These are phyloP conservation scores for Tarenaya hassleriana DNA, from an alignment of 345 rosid genomes.

Conservation along the genomic window DNA sequence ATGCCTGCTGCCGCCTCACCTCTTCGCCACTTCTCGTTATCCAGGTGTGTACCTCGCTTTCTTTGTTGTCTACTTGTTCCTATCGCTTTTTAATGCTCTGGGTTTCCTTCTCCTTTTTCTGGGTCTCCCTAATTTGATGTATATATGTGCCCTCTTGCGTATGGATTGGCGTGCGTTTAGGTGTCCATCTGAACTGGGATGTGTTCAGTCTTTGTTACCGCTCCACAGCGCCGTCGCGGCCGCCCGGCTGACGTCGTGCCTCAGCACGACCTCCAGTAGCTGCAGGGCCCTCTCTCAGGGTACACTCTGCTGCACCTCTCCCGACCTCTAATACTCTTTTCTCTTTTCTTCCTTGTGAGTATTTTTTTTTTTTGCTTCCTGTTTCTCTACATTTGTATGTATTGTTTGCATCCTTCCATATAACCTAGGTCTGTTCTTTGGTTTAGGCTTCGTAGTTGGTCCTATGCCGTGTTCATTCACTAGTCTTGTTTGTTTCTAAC, in stretches of 20 bases:
- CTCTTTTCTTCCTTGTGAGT: too few species aligned
- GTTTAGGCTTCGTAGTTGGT: too few species aligned
- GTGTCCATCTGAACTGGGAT: constrained; percentile 66
- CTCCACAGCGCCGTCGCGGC: constrained; percentile 83
- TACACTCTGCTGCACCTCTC: constrained; percentile 97
- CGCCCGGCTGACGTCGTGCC: constrained; percentile 82
- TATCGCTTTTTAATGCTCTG: too few species aligned
- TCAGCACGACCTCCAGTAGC: constrained; percentile 78
- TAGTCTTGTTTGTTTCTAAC: too few species aligned
- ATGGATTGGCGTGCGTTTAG: too few species aligned
- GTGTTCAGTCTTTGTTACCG: constrained; percentile 80
- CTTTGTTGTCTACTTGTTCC: neutral
- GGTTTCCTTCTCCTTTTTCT: neutral
- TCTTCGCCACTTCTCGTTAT: constrained; percentile 45
- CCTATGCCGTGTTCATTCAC: too few species aligned
- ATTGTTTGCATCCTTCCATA: too few species aligned
- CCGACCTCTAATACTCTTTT: too few species aligned
- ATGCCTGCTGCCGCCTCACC: constrained; percentile 33
- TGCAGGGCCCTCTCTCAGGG: constrained; percentile 96
- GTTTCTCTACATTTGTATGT: too few species aligned
- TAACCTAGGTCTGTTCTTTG: too few species aligned
- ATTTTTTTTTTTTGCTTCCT: too few species aligned
- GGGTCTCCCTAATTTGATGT: neutral
- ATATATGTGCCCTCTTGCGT: neutral
- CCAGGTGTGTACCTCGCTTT: constrained; percentile 40